Evolutionary conservation across 2,329 filamentous ascomycete species (phyloP).

Genomic region (Cladosporium sp.): DNA sequence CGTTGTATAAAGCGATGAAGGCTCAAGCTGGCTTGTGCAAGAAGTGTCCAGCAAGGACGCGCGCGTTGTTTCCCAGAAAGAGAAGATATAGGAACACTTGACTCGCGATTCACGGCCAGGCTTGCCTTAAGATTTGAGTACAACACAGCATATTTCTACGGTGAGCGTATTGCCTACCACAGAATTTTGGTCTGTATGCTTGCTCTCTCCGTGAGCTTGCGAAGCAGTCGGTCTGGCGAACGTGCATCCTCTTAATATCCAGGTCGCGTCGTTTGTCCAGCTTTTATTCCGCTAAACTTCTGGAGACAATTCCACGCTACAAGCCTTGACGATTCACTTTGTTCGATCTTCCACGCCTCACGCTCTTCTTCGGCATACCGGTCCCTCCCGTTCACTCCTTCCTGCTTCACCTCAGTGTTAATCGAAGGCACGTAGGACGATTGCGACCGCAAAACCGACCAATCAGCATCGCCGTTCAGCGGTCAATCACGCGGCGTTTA

Average conservation of each 20-base stretch:
- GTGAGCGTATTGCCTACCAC: not conserved
- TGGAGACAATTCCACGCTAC: not conserved
- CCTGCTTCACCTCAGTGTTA: not conserved
- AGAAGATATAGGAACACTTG: slow-evolving; percentile 6
- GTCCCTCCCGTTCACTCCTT: not conserved
- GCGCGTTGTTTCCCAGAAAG: slow-evolving; percentile 9
- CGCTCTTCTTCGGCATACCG: not conserved
- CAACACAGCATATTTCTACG: not conserved
- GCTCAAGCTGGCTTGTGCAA: not conserved
- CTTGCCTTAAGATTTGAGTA: not conserved
- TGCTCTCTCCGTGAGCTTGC: not conserved
- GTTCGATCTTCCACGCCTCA: not conserved
- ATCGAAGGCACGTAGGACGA: not conserved
- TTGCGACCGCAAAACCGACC: not conserved
- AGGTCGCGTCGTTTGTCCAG: not conserved
- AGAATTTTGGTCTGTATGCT: not conserved
- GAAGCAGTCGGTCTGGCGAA: not conserved
- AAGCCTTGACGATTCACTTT: not conserved
- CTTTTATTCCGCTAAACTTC: not conserved
- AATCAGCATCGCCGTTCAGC: not conserved
- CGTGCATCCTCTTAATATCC: not conserved
- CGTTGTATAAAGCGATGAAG: not conserved
- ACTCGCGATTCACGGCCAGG: not conserved
- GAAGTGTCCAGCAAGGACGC: slow-evolving; percentile 2
- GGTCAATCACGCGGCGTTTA: not conserved